Percentiles rank a stretch among this genome's conserved stretches.
phyloP scores from a whole-genome alignment of 2,329 filamentous ascomycete genomes.

The Lachnellula hyalina region DNA sequence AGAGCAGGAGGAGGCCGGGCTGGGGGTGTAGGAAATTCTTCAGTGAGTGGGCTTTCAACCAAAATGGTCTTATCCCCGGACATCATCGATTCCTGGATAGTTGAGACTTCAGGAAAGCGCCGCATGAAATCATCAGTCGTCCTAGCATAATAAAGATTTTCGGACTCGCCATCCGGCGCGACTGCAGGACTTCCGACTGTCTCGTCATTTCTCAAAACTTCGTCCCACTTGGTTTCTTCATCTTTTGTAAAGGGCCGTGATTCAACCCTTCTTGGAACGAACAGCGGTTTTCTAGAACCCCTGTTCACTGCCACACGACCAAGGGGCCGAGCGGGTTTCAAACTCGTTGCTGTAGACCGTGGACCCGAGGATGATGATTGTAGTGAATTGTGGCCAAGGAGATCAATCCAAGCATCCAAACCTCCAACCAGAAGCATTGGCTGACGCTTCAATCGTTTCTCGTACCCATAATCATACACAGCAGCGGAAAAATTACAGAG shows the following conservation, averaged over 20 bases:
- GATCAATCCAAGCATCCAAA: conserved; percentile 76
- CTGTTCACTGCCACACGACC: conserved; percentile 46
- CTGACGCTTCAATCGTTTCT: conserved; percentile 64
- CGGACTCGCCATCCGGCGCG: conserved; percentile 40
- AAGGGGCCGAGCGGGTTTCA: conserved; percentile 41
- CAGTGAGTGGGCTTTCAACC: conserved; percentile 11
- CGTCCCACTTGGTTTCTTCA: conserved; percentile 77
- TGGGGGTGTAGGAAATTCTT: conserved; percentile 30
- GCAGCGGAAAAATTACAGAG: conserved; percentile 72
- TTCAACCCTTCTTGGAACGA: conserved; percentile 38
- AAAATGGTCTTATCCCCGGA: conserved; percentile 25
- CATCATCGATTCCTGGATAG: conserved; percentile 56
- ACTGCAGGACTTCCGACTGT: conserved; percentile 33
- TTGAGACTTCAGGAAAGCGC: conserved; percentile 67
- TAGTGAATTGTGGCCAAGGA: conserved; percentile 57
- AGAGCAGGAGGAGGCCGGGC: conserved; percentile 47
- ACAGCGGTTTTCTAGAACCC: conserved; percentile 11
- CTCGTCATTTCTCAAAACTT: conserved; percentile 64
- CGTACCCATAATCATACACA: conserved; percentile 76
- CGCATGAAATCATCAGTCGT: conserved; percentile 80
- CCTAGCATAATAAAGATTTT: conserved; percentile 53
- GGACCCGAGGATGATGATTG: conserved; percentile 47
- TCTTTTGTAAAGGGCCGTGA: conserved; percentile 69
- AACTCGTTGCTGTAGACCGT: conserved; percentile 28
- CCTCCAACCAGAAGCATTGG: conserved; percentile 80